Conservation (phyloP, 1,139 yeast genomes). For the Hemisphaericaspora lyxosophila region DNA sequence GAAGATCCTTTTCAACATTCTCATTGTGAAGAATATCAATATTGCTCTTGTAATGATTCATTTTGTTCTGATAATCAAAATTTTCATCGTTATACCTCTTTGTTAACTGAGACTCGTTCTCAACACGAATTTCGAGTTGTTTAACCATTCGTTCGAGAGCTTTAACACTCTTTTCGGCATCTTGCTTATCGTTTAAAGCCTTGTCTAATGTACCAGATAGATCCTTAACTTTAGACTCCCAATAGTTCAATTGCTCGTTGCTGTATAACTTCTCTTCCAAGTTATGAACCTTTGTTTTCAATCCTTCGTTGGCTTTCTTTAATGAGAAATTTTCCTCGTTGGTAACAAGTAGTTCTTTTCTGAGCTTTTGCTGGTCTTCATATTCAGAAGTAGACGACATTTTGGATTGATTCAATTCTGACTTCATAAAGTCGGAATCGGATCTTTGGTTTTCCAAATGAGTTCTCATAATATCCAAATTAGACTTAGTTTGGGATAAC, state of each 20-base stretch:
- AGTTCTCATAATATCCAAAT: slow-evolving; percentile 31
- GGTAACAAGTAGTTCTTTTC: slow-evolving; percentile 39
- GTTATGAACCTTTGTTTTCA: slow-evolving; percentile 30
- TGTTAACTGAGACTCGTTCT: slow-evolving; percentile 36
- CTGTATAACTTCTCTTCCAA: slow-evolving; percentile 46
- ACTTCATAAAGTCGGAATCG: slow-evolving; percentile 32
- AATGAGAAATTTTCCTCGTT: slow-evolving; percentile 46
- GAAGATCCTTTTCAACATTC: slow-evolving; percentile 43
- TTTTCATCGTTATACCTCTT: slow-evolving; percentile 50
- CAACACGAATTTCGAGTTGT: slow-evolving; percentile 37
- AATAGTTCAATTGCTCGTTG: slow-evolving; percentile 45
- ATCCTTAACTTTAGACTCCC: slow-evolving; percentile 41
- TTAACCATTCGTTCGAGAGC: slow-evolving; percentile 34
- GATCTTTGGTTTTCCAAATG: slow-evolving; percentile 38
- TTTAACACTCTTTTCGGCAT: slow-evolving; percentile 32
- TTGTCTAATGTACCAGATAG: slow-evolving; percentile 33
- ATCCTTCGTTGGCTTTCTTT: slow-evolving; percentile 36
- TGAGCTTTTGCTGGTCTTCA: slow-evolving; percentile 37
- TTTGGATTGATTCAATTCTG: slow-evolving; percentile 38
- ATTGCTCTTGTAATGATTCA: slow-evolving; percentile 35
- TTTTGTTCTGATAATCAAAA: slow-evolving; percentile 46
- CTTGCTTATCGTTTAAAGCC: slow-evolving; percentile 31
- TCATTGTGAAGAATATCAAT: slow-evolving; percentile 37
- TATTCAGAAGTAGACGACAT: slow-evolving; percentile 30
- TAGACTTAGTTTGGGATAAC: slow-evolving; percentile 32